These are phyloP conservation scores for Mycena pura DNA, from an alignment of 768 basidiomycete species.

Conservation along the genomic window DNA sequence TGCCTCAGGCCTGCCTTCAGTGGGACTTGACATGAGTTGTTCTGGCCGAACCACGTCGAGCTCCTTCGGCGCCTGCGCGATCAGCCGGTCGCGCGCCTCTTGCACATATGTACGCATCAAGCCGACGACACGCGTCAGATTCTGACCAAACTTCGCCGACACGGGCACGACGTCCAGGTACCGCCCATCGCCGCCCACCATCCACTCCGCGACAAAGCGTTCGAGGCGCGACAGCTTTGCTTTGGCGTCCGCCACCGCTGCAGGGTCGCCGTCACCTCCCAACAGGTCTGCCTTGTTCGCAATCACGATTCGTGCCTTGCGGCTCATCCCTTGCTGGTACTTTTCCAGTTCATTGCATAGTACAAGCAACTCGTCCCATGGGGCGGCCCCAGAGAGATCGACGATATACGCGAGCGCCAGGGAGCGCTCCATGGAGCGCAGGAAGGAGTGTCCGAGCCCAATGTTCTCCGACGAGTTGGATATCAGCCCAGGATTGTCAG, in stretches of 20 bases:
- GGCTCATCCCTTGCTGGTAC: slow-evolving; percentile 80
- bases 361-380: slow-evolving; percentile 78
- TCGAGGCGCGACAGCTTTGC: slow-evolving; percentile 64
- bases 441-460: slow-evolving; percentile 92
- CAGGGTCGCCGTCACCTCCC: slow-evolving; percentile 54
- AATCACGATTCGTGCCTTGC: slow-evolving; percentile 79
- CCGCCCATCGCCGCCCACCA: slow-evolving; percentile 43
- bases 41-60: slow-evolving; percentile 13
- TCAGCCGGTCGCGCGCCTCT: slow-evolving; percentile 36
- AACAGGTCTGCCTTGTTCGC: slow-evolving; percentile 96
- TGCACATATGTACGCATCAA: slow-evolving; percentile 73
- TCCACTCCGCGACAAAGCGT: slow-evolving; percentile 57
- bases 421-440: slow-evolving; percentile 92
- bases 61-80: slow-evolving; percentile 20
- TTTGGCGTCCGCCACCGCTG: slow-evolving; percentile 58
- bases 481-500: slow-evolving; percentile 96
- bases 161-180: slow-evolving; percentile 76
- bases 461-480: slow-evolving; percentile 85
- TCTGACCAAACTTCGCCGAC: slow-evolving; percentile 88
- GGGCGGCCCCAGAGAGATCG: slow-evolving; percentile 76
- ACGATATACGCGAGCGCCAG: slow-evolving; percentile 92
- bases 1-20: too few species aligned
- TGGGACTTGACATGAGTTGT: not conserved
- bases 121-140: slow-evolving; percentile 71
- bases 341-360: slow-evolving; percentile 85